Percentiles rank a stretch among this genome's conserved stretches.
These are phyloP conservation scores for Solanum gandarillasii DNA, from an alignment of 257 asterid species.

Conservation along the genomic window DNA sequence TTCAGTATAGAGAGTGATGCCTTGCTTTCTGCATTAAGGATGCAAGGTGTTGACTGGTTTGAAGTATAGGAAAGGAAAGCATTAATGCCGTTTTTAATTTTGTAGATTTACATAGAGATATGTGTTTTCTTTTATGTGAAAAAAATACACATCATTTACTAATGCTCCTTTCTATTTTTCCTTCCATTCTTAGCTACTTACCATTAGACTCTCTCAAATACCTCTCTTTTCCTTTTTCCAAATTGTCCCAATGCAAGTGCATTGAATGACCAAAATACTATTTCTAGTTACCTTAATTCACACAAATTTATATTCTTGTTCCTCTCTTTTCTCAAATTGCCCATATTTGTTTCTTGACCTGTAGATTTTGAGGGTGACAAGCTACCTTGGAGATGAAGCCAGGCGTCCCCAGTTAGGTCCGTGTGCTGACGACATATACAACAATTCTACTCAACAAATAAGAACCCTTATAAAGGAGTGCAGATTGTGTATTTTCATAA, in stretches of 20 bases:
- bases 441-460: not conserved
- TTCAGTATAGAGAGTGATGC: not conserved
- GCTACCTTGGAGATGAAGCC: not conserved
- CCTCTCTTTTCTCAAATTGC: not conserved
- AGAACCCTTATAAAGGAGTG: not conserved
- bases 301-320: not conserved
- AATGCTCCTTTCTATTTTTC: not conserved
- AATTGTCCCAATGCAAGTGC: not conserved
- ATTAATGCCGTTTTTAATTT: not conserved
- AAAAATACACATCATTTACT: not conserved
- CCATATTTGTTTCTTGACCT: not conserved
- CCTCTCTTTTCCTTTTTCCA: not conserved
- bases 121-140: not conserved
- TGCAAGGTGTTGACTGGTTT: not conserved
- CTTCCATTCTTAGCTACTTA: not conserved
- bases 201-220: not conserved
- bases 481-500: not conserved
- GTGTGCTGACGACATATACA: not conserved
- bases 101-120: not conserved
- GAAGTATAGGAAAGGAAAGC: not conserved
- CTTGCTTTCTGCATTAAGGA: not conserved
- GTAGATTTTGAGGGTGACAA: not conserved
- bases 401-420: not conserved
- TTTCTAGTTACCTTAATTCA: not conserved
- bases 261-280: not conserved